phyloP scores from a whole-genome alignment of 192 early-diverging fungal genomes.

The Entomortierella beljakovae region DNA sequence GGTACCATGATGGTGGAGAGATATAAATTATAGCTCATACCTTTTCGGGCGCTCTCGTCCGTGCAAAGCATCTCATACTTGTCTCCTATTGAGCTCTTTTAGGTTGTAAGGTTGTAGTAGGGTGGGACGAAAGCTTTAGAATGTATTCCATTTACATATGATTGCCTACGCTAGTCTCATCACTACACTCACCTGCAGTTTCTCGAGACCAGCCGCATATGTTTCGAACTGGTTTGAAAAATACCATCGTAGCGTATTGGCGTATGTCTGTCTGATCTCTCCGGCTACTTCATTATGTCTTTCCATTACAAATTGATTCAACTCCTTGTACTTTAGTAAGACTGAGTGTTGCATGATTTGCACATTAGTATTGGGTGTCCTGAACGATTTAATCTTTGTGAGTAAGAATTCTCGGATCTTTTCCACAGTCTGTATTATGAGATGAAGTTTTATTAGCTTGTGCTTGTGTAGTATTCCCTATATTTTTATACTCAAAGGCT shows the following conservation, averaged over 20 bases:
- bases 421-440: conserved; percentile 70
- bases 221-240: conserved; percentile 92
- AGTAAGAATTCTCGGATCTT: conserved; percentile 92
- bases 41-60: conserved; percentile 83
- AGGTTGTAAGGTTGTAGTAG: no score
- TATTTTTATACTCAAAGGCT: not conserved
- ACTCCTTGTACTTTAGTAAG: conserved; percentile 90
- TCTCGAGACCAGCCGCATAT: conserved; percentile 81
- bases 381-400: conserved; percentile 86
- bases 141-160: not conserved
- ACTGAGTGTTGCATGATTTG: conserved; percentile 93
- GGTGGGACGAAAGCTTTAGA: not conserved
- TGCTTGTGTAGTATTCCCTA: not conserved
- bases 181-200: conserved; percentile 71
- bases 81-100: conserved; percentile 77
- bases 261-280: conserved; percentile 90
- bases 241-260: conserved; percentile 86
- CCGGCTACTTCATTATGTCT: conserved; percentile 87
- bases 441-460: not conserved
- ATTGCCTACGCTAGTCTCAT: not conserved
- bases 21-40: conserved; percentile 30
- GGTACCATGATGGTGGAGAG: no score
- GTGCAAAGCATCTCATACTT: conserved; percentile 86
- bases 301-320: conserved; percentile 92
- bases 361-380: conserved; percentile 92